Evolutionary conservation across 139 green algal species (phyloP), one percentile per base, ranked within the genome.

Genomic region (Chlamydomonas urium): DNA sequence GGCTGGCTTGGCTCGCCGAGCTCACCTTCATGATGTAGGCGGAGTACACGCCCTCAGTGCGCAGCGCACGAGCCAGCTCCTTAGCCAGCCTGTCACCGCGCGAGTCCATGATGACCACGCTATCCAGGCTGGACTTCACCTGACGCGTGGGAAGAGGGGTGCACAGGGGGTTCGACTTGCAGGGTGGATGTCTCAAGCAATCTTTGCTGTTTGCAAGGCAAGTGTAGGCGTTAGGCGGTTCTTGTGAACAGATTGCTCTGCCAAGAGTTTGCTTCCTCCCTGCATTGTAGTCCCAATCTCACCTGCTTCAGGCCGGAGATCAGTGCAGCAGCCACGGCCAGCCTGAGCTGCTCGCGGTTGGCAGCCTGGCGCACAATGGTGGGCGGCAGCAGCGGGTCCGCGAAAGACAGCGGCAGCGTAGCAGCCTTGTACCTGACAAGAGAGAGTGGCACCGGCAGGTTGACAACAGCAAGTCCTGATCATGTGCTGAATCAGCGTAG

Each of bases 41-140:
- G 17, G 21, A 21, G 53, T 36, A 63, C 6, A 63, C 19, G n/a
- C 53, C 53, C 26, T 63, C 53, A 17, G 6, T 63, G 6, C 53
- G 24, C 53, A 63, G 19, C n/a, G 53, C 53, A 8, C 19, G 21
- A 21, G 53, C 53, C 24, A 63, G 17, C 10, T 63, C 53, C 53
- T 21, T 63, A 8, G 53, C 19, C 6, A 10, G 21, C 6, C 19
- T 63, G 24, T 14, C 21, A 31, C 53, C 53, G 6, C 6, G 21
- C 17, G 6, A 8, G 29, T 63, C 53, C 53, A 63, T 63, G 19
- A 63, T 63, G 53, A 63, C 53, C 53, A 63, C 53, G 29, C 29
- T 63, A 21, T 14, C 10, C 26, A 63, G 19, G 17, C 29, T 14
- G 53, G 17, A 34, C 53, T 63, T 63, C 6, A 63, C 53, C 26